phyloP scores from a whole-genome alignment of 1,139 yeast genomes.

The Geotrichum reessii region DNA sequence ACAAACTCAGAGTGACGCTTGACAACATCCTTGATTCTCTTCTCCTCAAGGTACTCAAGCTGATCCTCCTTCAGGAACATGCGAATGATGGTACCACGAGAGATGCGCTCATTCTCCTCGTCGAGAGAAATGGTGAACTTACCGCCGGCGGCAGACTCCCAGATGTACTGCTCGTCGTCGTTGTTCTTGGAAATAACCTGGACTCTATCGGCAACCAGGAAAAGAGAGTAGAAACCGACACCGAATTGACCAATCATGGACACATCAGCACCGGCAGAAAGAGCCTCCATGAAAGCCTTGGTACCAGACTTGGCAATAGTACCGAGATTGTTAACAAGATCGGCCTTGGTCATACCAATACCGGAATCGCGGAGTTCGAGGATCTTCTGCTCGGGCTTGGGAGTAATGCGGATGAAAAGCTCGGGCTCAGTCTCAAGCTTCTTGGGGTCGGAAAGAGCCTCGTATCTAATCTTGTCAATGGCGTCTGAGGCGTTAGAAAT shows the following conservation, averaged over 20 bases:
- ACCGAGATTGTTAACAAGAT: conserved; percentile 98
- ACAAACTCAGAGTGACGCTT: conserved; percentile 99
- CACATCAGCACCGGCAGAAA: conserved; percentile 98
- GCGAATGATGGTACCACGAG: conserved; percentile 95
- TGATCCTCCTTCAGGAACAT: conserved; percentile 98
- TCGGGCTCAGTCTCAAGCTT: conserved; percentile 94
- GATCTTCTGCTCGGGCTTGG: conserved; percentile 88
- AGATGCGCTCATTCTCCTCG: conserved; percentile 70
- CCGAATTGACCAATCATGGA: conserved; percentile 99
- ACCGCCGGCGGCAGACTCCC: conserved; percentile 99
- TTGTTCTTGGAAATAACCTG: conserved; percentile 98
- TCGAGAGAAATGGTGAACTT: conserved; percentile 95
- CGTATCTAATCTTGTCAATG: conserved; percentile 93
- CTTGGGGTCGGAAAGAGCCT: conserved; percentile 87
- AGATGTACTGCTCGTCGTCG: conserved; percentile 98
- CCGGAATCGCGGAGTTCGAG: conserved; percentile 98
- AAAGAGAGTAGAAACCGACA: conserved; percentile 99
- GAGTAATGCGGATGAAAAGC: conserved; percentile 93
- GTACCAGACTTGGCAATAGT: conserved; percentile 99
- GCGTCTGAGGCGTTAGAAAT: conserved; percentile 98
- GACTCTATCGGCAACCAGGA: conserved; percentile 98
- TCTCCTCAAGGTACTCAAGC: conserved; percentile 97
- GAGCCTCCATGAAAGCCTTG: conserved; percentile 98
- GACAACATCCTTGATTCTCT: conserved; percentile 98
- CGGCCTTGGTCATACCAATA: conserved; percentile 99